Base-by-base conservation (phyloP, 805 yeast species). In the Suhomyces kilbournensis region DNA sequence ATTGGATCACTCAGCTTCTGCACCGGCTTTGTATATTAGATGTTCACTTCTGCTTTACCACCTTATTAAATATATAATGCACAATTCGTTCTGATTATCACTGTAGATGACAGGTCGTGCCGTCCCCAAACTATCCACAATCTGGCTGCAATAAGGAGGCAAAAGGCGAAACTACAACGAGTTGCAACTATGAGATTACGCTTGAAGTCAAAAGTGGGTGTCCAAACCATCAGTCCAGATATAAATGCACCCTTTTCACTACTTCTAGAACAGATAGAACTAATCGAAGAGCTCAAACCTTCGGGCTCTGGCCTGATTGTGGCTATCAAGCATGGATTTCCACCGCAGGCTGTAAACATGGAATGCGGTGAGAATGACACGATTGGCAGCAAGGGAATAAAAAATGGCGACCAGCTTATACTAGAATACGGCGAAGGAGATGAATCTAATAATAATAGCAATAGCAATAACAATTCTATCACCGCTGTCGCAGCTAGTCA, bases 341-440 rank as follows among this genome's bases (percentile, higher is more conserved):
- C 92, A 0, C 88, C 88, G 1, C 78, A 72, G 53, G 55, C 67
- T 1, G 51, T 85, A 2, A 72, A 70, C 23, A 53, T 75, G 7
- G 22, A 51, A 4, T 53, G 55, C 64, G 22, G 54, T 52, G 9
- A 38, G 47, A 12, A 52, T 52, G 30, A 20, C 7, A 52, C 60
- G 9, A 55, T 83, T 10, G 62, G 56, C 2, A 79, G 73, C 2
- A 55, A 76, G 6, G 85, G 85, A 0, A 69, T 86, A 12, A 67
- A 72, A 45, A 70, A 76, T 50, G 91, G 90, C 2, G 92, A 86
- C 51, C 85, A 79, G 58, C 62, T 86, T 12, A 68, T 76, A 1
- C 66, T 80, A 2, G 77, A 69, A 38, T 56, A 57, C 26, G 58
- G 50, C 44, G 26, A 23, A 15, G 32, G 26, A 17, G 26, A 14